These are phyloP conservation scores for Buxus sempervirens DNA, from an alignment of 164 flowering plant species.

Conservation along the genomic window DNA sequence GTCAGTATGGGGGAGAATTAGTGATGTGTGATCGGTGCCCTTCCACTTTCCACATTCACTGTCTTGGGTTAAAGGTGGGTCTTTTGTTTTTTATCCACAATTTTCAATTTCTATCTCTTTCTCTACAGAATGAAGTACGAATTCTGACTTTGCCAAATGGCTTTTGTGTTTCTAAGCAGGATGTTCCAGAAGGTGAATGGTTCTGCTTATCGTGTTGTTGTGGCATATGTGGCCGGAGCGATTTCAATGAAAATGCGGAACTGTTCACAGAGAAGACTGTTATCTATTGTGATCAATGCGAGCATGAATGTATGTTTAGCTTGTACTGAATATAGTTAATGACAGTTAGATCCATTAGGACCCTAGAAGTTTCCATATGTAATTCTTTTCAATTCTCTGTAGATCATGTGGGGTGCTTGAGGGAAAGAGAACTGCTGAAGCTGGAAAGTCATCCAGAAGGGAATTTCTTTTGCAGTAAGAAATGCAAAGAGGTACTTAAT, in stretches of 20 bases:
- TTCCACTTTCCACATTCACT: conserved; percentile 66
- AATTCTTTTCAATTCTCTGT: conserved; percentile 16
- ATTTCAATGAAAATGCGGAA: conserved; percentile 22
- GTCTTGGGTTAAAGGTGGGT: conserved; percentile 69
- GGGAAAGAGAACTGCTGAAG: conserved; percentile 16
- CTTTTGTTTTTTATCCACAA: conserved; percentile 3
- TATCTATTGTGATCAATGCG: conserved; percentile 66
- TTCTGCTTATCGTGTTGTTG: conserved; percentile 86
- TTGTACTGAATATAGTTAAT: conserved; percentile 4
- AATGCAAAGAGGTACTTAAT: conserved; percentile 60
- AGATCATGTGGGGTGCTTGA: conserved; percentile 76
- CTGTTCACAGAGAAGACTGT: conserved; percentile 23
- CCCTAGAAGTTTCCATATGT: background rate
- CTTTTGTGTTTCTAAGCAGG: conserved; percentile 32
- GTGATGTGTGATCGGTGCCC: conserved; percentile 84
- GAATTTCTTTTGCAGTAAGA: conserved; percentile 67
- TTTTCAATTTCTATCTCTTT: background rate
- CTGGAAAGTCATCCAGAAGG: conserved; percentile 23
- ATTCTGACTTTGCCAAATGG: too few species aligned
- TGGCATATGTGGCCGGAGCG: conserved; percentile 47
- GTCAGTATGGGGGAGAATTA: conserved; percentile 80
- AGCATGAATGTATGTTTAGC: conserved; percentile 58
- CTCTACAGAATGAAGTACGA: background rate
- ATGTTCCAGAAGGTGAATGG: conserved; percentile 83
- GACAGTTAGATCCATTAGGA: background rate